Conservation (phyloP, 441 rosid genomes). For the Aleurites moluccanus region DNA sequence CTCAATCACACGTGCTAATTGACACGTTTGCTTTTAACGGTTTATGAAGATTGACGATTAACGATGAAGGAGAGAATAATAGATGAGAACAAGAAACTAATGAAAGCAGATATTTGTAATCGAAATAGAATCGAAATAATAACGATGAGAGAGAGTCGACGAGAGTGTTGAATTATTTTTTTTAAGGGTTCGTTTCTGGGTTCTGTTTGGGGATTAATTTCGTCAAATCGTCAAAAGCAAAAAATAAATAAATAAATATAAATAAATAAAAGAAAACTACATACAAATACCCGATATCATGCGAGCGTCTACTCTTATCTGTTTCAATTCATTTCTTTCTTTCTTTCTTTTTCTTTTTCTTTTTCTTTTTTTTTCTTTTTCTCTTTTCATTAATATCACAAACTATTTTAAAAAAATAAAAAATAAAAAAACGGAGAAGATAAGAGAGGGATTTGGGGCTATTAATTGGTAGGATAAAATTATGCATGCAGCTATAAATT, state of each 20-base stretch:
- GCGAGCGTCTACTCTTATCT: background rate
- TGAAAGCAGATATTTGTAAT: slow-evolving; percentile 2
- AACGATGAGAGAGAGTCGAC: background rate
- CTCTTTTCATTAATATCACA: too few relatives aligned
- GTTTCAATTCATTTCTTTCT: background rate
- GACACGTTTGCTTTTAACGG: background rate
- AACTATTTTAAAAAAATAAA: background rate
- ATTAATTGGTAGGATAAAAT: slow-evolving; percentile 2
- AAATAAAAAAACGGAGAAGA: background rate
- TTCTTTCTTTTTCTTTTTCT: background rate
- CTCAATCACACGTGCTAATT: slow-evolving; percentile 26
- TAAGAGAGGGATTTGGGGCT: background rate
- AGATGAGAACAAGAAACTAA: background rate
- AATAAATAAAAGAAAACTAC: background rate
- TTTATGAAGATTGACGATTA: background rate
- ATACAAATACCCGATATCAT: background rate
- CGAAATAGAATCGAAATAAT: background rate
- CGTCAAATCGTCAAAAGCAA: slow-evolving; percentile 20
- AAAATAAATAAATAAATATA: background rate
- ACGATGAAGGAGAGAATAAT: background rate
- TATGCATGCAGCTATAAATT: background rate
- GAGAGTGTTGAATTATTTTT: background rate
- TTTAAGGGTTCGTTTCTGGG: slow-evolving; percentile 9
- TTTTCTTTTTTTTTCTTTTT: too few relatives aligned
- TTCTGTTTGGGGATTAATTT: slow-evolving; percentile 28